Evolutionary conservation across 2,329 filamentous ascomycete genomes (phyloP), one percentile per base, ranked within the genome.

Genomic region (Pleoardoris graminearum): DNA sequence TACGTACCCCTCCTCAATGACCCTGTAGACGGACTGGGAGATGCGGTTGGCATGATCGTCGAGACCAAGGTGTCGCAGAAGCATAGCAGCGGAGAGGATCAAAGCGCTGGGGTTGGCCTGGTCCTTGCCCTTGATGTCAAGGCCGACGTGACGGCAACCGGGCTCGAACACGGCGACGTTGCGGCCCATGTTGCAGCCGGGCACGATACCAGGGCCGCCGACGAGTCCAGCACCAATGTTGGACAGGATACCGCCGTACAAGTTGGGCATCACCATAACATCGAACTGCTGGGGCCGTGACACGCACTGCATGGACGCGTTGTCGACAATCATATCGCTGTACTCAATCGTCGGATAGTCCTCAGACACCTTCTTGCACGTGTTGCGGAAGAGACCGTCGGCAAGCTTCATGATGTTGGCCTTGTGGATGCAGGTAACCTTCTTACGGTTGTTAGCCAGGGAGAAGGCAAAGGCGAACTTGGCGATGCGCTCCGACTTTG

Each of bases 381-480:
- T 97, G 81, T 87, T 93, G 76, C 94, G 89, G 90, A 99, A 99
- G 52, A 99, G 89, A 79, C 94, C 94, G 69, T 99, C 94, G 76
- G 92, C 93, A 54, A 99, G 85, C 85, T 99, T 99, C 94, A 99
- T 99, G 82, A 99, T 99, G 85, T 99, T 99, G 80, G 94, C 94
- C 85, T 99, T 99, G 88, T 99, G 94, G 75, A 99, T 97, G 82
- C 93, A 97, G 65, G 94, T 97, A 53, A 99, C 91, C 89, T 97
- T 97, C 84, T 95, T 93, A 75, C 94, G 87, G 85, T 95, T 93
- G 85, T 99, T 99, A 78, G 94, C 94, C 53, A 97, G 88, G 54
- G 94, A 94, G 73, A 99, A 99, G 74, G 89, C 88, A 77, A 97
- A 97, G 63, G 94, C 94, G 74, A 99, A 99, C 80, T 96, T 96